Evolutionary conservation across 2,329 filamentous ascomycete genomes (phyloP), one percentile per base, ranked within the genome.

Genomic region (Metarhizium rileyi): DNA sequence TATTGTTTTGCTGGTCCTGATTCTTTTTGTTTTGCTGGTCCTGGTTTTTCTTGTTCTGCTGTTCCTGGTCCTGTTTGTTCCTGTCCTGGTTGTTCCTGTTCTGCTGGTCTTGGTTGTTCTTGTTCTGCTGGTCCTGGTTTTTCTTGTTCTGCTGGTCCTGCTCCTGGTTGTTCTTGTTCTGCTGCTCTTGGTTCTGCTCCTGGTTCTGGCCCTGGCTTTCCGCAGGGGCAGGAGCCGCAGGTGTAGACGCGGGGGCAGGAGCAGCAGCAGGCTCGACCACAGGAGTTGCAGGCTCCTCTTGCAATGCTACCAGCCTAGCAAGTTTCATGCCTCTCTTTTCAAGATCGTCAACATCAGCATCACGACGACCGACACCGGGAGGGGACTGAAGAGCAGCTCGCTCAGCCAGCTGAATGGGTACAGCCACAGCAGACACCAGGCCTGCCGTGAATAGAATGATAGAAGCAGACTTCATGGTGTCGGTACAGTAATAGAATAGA

Each of bases 391-490:
- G 49, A 28, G 27, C 40, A 25, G 33, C 38, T 27, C 48, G 53
- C 51, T 53, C 53, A 52, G 53, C 53, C 51, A 54, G 48, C 45
- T 54, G 53, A 47, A 50, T 53, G 38, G 60, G 60, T 18, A 62
- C 57, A 41, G 54, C 57, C 40, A 58, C 54, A 44, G 57, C 62
- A 51, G 62, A 61, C 51, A 56, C 62, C 58, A 64, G 57, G 55
- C 61, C 60, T 52, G 57, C 57, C 27, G 62, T 56, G 33, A 64
- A 27, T 35, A 63, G 53, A 44, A 64, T 50, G 25, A 64, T 35
- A 38, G 59, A 54, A 51, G 54, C 50, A 36, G 60, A 58, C 57
- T 59, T 64, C 61, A 63, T 63, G 47, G 49, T 59, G 55, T 43
- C 40, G 46, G 9, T 30, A 5, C 25, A n/a, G n/a, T n/a, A n/a